These are phyloP conservation scores for Pleochaeta shiraiana DNA, from an alignment of 2,329 filamentous ascomycete species.

Conservation along the genomic window DNA sequence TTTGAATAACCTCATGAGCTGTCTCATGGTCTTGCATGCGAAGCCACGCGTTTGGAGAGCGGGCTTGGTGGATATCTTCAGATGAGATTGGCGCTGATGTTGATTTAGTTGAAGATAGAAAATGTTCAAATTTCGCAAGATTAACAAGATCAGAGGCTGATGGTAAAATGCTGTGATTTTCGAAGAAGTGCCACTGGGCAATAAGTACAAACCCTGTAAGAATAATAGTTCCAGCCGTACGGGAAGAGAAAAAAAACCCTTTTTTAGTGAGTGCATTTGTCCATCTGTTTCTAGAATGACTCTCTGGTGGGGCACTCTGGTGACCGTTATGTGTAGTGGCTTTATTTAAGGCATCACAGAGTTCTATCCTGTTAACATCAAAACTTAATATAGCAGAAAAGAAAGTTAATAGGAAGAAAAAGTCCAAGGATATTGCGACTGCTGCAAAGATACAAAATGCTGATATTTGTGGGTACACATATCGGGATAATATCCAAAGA, in stretches of 20 bases:
- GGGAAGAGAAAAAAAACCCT: constrained; percentile 44
- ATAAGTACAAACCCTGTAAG: constrained; percentile 51
- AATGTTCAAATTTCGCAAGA: constrained; percentile 8
- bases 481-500: constrained; percentile 38
- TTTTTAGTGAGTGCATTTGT: constrained; percentile 38
- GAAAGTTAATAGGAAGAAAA: constrained; percentile 59
- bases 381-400: constrained; percentile 62
- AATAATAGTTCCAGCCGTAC: constrained; percentile 52
- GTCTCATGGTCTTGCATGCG: constrained; percentile 60
- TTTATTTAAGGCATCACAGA: constrained; percentile 43
- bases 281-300: constrained; percentile 27
- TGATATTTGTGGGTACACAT: constrained; percentile 47
- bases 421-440: constrained; percentile 54
- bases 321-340: constrained; percentile 23
- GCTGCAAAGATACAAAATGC: constrained; percentile 59
- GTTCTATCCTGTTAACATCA: constrained; percentile 53
- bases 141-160: constrained; percentile 19
- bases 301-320: constrained; percentile 8
- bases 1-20: constrained; percentile 52
- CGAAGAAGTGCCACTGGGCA: constrained; percentile 60
- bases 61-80: constrained; percentile 46
- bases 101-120: constrained; percentile 6
- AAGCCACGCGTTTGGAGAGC: constrained; percentile 58
- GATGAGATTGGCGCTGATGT: constrained; percentile 23
- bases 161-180: constrained; percentile 27